Conservation (phyloP, 2,329 filamentous ascomycete genomes). For the Xylariaceae sp. region DNA sequence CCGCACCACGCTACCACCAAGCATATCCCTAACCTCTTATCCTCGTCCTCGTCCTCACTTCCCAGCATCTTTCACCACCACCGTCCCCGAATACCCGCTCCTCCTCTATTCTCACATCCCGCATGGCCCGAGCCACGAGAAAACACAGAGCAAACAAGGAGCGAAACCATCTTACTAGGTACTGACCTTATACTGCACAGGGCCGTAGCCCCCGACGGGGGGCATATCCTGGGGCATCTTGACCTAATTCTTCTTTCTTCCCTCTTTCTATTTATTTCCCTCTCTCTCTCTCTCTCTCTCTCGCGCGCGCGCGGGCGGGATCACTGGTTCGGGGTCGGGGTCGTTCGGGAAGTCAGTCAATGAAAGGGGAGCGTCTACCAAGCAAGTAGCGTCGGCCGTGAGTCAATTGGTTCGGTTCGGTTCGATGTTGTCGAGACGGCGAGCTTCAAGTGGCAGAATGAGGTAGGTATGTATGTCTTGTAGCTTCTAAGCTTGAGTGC, state of each 20-base stretch:
- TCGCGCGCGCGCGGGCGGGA: too few species aligned
- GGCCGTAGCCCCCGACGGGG: conserved; percentile 89
- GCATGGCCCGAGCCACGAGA: neutral
- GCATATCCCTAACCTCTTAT: too few species aligned
- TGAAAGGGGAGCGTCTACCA: too few species aligned
- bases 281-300: neutral
- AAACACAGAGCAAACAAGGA: neutral
- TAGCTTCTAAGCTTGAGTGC: too few species aligned
- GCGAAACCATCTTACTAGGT: neutral
- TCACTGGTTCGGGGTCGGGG: too few species aligned
- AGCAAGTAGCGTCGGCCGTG: too few species aligned
- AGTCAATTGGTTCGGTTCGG: too few species aligned
- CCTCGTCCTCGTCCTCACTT: neutral
- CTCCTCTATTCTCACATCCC: neutral
- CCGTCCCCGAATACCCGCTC: neutral
- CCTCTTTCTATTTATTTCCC: neutral
- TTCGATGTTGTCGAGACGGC: too few species aligned
- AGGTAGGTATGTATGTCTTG: too few species aligned
- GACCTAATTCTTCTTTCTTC: conserved; percentile 28
- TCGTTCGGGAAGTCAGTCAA: too few species aligned
- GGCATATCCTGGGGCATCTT: conserved; percentile 98
- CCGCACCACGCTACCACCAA: too few species aligned
- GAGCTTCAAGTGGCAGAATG: too few species aligned
- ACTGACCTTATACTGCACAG: conserved; percentile 94
- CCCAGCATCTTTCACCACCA: neutral